A percentile compares a stretch with the other conserved stretches of the same genome.
phyloP scores from a whole-genome alignment of 2,329 filamentous ascomycete species.

The Monosporascus sp. region DNA sequence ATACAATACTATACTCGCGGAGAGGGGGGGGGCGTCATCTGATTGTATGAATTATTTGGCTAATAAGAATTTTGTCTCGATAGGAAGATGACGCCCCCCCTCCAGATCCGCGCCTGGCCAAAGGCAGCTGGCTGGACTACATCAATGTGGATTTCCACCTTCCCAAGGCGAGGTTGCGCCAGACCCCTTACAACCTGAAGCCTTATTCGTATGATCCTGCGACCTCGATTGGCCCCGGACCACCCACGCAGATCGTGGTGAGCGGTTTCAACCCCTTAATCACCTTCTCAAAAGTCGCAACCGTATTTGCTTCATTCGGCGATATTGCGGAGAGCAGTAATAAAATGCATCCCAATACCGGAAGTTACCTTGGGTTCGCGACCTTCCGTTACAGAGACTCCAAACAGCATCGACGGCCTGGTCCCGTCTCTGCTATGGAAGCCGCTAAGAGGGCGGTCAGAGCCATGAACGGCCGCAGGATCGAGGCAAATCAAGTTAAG shows the following conservation, averaged over 20 bases:
- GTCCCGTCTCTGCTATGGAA: conserved; percentile 63
- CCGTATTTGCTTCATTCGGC: conserved; percentile 74
- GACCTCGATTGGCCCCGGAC: conserved; percentile 82
- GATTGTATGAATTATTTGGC: conserved; percentile 45
- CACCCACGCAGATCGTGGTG: conserved; percentile 85
- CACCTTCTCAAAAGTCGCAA: conserved; percentile 69
- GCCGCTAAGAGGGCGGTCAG: conserved; percentile 78
- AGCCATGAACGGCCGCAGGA: conserved; percentile 70
- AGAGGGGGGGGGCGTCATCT: conserved; percentile 58
- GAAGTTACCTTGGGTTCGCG: conserved; percentile 89
- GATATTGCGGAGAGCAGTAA: conserved; percentile 89
- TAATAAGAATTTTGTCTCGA: conserved; percentile 47
- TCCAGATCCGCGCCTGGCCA: conserved; percentile 74
- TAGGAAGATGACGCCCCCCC: conserved; percentile 76
- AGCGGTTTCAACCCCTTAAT: conserved; percentile 94
- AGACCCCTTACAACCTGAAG: conserved; percentile 72
- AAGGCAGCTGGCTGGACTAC: conserved; percentile 60
- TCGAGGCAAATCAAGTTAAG: conserved; percentile 71
- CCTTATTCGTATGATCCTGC: conserved; percentile 77
- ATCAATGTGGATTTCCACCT: conserved; percentile 67
- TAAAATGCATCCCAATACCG: conserved; percentile 90
- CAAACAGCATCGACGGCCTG: conserved; percentile 46
- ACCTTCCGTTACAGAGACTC: conserved; percentile 83
- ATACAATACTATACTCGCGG: conserved; percentile 33
- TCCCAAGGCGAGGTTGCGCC: conserved; percentile 65